Base-by-base conservation (phyloP, 768 basidiomycete genomes). In the Russula compacta region DNA sequence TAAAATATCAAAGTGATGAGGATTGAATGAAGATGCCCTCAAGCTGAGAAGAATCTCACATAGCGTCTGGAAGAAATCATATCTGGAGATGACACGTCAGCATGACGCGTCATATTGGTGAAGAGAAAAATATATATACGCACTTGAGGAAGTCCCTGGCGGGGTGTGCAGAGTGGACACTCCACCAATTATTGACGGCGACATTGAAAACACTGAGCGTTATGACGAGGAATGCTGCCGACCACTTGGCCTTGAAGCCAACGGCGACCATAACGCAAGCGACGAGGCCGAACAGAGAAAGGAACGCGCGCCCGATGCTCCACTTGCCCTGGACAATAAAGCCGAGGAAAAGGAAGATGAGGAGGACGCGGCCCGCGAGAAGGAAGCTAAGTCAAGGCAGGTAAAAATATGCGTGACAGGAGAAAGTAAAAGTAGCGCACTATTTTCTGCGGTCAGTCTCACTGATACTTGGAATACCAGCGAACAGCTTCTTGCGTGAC, bases 181-280 rank as follows among this genome's bases (percentile, higher is more conserved):
- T 86, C 95, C 95, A 99, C 89, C 91, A 99, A 76, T 98, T 97
- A 80, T 99, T 99, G 74, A 89, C 91, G 69, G 95, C 91, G 38
- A 95, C 93, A 72, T 99, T 99, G 86, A 98, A 98, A 68, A 92
- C 73, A 70, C 89, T 92, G 69, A 99, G 75, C 4, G 94, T 81
- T 65, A 97, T 74, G 61, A 98, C 95, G 63, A 99, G 83, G 84
- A 98, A 98, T 12, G 86, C 83, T 2, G 95, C 95, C 14, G 92
- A 93, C 92, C 94, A 97, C 76, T 98, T 98, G 69, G 97, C 95
- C 77, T 98, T 98, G 85, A 98, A 98, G 48, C 97, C 97, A 63
- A 98, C 81, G 10, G 95, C 97, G 51, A 99, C 95, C 91, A 95
- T 98, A 70, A 83, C 75, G 70, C 97, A 98, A 4, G 95, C 94